Percentiles rank a stretch among this genome's conserved stretches.
Evolutionary conservation across 2,329 filamentous ascomycete species (phyloP).

Genomic region (Geosmithia flava): DNA sequence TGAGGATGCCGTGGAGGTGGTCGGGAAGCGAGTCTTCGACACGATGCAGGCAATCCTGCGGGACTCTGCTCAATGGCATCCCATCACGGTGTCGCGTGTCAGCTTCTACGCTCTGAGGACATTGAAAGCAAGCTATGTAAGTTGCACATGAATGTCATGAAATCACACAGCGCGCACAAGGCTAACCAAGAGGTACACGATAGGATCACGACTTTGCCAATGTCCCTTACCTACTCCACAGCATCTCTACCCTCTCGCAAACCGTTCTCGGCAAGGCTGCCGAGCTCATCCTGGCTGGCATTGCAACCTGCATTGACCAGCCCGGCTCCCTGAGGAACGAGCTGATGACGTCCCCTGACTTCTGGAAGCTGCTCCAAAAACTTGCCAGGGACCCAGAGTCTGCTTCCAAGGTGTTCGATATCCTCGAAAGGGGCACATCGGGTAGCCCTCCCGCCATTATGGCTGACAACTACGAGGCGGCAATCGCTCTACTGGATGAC

Average conservation of each 20-base stretch:
- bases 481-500: constrained; percentile 72
- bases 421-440: constrained; percentile 67
- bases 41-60: constrained; percentile 71
- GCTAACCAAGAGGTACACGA: constrained; percentile 5
- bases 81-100: constrained; percentile 70
- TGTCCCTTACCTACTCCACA: constrained; percentile 81
- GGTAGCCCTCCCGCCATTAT: constrained; percentile 73
- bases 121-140: constrained; percentile 73
- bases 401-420: constrained; percentile 69
- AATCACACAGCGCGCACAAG: constrained; percentile 3
- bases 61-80: constrained; percentile 67
- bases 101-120: constrained; percentile 79
- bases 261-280: constrained; percentile 66
- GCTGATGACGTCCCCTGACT: constrained; percentile 92
- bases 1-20: constrained; percentile 52
- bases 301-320: constrained; percentile 68
- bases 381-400: constrained; percentile 59
- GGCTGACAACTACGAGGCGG: constrained; percentile 89
- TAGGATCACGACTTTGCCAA: constrained; percentile 85
- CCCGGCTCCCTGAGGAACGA: constrained; percentile 74
- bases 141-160: constrained; percentile 16
- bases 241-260: constrained; percentile 77
- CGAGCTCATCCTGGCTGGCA: constrained; percentile 62
- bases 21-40: constrained; percentile 72
- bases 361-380: constrained; percentile 81